phyloP scores from a whole-genome alignment of 2,329 filamentous ascomycete species.

The Fusarium tanahbumbuense region DNA sequence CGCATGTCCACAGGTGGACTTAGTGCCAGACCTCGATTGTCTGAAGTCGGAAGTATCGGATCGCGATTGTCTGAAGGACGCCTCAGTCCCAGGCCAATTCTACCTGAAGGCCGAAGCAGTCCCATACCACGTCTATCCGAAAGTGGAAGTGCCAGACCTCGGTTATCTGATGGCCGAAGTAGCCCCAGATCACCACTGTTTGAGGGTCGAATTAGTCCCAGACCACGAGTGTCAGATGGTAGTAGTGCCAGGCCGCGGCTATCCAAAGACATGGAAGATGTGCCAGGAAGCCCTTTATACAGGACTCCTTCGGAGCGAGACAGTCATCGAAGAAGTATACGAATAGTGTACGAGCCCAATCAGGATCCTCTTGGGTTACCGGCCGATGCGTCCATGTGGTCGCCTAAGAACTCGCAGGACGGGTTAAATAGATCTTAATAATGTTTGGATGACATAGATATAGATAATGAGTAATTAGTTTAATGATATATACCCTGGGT shows the following conservation, averaged over 20 bases:
- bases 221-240: background rate
- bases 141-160: background rate
- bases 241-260: background rate
- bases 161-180: background rate
- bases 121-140: background rate
- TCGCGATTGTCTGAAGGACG: background rate
- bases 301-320: background rate
- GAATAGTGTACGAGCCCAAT: background rate
- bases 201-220: background rate
- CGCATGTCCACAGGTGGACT: background rate
- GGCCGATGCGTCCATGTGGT: background rate
- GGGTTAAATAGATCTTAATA: background rate
- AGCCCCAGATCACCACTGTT: background rate
- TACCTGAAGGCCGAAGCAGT: background rate
- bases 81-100: background rate
- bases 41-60: background rate
- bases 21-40: background rate
- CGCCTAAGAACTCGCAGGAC: conserved; percentile 3
- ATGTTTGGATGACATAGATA: background rate
- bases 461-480: background rate
- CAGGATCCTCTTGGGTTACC: conserved; percentile 10
- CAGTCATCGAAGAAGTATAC: background rate
- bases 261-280: background rate
- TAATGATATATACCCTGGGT: background rate
- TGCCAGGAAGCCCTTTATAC: background rate